Base-by-base conservation (phyloP, 441 rosid species). In the Pelargonium myrrhifolium region DNA sequence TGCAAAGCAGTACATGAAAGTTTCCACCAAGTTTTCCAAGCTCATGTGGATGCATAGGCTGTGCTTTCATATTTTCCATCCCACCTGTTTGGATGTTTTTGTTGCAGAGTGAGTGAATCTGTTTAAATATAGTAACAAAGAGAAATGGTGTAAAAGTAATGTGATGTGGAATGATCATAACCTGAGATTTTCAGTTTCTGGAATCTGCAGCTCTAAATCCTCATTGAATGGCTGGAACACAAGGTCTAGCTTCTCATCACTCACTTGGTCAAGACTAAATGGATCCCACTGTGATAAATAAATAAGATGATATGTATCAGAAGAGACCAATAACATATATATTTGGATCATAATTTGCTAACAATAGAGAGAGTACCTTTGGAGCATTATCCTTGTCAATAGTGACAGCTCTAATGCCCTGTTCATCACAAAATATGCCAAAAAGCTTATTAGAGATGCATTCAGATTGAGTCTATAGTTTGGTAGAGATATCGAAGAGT, bases 351-450 rank as follows among this genome's bases (percentile, higher is more conserved):
- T 69, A 65, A 28, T 43, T 12, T 14, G 17, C 15, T 24, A 35
- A 22, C 11, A 62, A 24, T 12, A 24, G 58, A 40, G 42, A 28
- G 42, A 18, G 58, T 80, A 93, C 98, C 91, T 90, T 93, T 20
- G 95, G 98, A 71, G 93, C 72, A 75, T 86, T 93, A 74, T 90
- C 97, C 81, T 89, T 93, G 79, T 93, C 98, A 65, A 93, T 82
- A 79, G 90, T 84, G 64, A 85, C 75, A 72, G 98, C 93, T 72
- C 98, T 77, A 63, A 93, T 93, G 69, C 97, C 98, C 96, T 93
- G 71, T 65, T 62, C 71, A 40, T 15, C 10, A 49, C 45, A 62
- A 68, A 10, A 42, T 45, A 24, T 69, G 22, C 70, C 12, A 10
- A 65, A 67, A 62, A 56, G 47, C 8, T 20, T 64, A 14, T 9